These are phyloP conservation scores for Raddia guianensis DNA, from an alignment of 176 grass and related monocot species.

Conservation along the genomic window DNA sequence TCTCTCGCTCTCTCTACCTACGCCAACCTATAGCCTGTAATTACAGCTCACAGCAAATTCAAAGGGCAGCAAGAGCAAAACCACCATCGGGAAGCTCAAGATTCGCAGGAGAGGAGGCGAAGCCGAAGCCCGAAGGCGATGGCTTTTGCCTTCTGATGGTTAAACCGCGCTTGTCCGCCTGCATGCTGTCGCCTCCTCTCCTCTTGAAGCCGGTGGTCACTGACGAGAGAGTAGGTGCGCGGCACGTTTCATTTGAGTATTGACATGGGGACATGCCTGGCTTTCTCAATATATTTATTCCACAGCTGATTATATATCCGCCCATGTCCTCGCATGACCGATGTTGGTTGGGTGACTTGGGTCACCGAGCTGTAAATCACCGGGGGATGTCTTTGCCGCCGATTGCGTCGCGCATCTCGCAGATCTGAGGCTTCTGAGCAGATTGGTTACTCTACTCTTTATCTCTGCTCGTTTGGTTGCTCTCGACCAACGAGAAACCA, in stretches of 20 bases:
- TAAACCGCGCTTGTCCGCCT: not conserved
- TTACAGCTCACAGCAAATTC: not conserved
- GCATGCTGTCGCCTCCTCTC: not conserved
- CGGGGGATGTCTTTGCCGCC: conserved; percentile 13
- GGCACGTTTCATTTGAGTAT: conserved; percentile 55
- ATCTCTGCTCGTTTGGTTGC: not conserved
- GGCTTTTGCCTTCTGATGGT: conserved; percentile 21
- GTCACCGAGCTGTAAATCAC: conserved; percentile 28
- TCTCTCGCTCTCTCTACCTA: not conserved
- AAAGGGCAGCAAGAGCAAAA: not conserved
- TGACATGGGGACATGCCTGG: conserved; percentile 37
- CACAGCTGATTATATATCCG: not conserved
- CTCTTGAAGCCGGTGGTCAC: conserved; percentile 42
- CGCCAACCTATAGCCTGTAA: not conserved
- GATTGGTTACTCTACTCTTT: not conserved
- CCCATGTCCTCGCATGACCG: conserved; percentile 30
- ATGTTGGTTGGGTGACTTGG: conserved; percentile 26
- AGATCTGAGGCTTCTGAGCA: not conserved
- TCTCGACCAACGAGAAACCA: conserved; percentile 4
- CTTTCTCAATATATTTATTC: conserved; percentile 30
- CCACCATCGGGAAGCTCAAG: not conserved
- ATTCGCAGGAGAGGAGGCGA: not conserved
- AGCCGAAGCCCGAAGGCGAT: not conserved
- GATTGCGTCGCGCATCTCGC: conserved; percentile 14
- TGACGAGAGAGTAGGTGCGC: conserved; percentile 38